phyloP scores from a whole-genome alignment of 805 yeast species.

The Trichomonascus vanleenenianus region DNA sequence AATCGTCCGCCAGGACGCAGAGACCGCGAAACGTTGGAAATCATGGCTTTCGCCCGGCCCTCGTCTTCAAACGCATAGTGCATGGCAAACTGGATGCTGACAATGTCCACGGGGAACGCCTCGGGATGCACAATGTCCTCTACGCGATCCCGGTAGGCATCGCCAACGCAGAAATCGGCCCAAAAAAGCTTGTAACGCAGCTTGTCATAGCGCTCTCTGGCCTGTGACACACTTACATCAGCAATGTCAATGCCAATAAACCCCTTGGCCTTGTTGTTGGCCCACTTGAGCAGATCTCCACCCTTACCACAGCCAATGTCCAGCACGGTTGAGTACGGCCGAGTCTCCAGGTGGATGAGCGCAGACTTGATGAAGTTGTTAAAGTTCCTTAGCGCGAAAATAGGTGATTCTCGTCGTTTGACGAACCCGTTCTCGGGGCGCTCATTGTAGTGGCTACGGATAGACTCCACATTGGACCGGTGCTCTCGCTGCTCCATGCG shows the following conservation, averaged over 20 bases:
- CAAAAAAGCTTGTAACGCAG: slow-evolving; percentile 47
- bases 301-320: slow-evolving; percentile 98
- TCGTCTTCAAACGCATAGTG: slow-evolving; percentile 93
- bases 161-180: slow-evolving; percentile 85
- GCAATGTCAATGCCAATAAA: slow-evolving; percentile 90
- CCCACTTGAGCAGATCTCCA: slow-evolving; percentile 91
- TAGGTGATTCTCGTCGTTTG: slow-evolving; percentile 68
- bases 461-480: slow-evolving; percentile 23
- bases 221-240: slow-evolving; percentile 80
- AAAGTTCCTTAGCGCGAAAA: slow-evolving; percentile 77
- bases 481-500: slow-evolving; percentile 9
- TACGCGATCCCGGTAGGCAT: slow-evolving; percentile 68
- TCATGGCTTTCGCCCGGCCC: slow-evolving; percentile 61
- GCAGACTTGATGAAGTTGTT: slow-evolving; percentile 89
- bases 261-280: slow-evolving; percentile 60
- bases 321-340: slow-evolving; percentile 47
- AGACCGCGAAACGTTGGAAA: slow-evolving; percentile 68
- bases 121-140: slow-evolving; percentile 66
- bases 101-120: slow-evolving; percentile 79
- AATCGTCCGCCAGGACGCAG: slow-evolving; percentile 79
- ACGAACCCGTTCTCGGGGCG: slow-evolving; percentile 58
- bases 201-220: slow-evolving; percentile 63
- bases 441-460: slow-evolving; percentile 78
- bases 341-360: slow-evolving; percentile 38
- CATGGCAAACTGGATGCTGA: slow-evolving; percentile 84